phyloP scores from a whole-genome alignment of 371 early-diverging fungal genomes.

The Dinochytrium kinnereticum region DNA sequence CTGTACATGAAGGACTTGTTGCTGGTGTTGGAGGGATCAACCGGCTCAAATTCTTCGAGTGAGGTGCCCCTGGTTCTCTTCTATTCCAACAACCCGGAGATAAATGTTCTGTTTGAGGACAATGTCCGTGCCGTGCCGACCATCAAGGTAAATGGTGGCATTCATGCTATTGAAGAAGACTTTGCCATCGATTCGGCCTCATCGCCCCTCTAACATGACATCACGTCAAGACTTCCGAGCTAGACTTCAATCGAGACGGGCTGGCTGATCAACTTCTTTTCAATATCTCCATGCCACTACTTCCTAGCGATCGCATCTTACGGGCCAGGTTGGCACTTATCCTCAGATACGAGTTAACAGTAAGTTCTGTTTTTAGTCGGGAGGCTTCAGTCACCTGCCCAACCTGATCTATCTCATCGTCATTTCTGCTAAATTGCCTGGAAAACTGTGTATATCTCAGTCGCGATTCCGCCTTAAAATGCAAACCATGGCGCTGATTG shows the following conservation, averaged over 20 bases:
- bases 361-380: slow-evolving; percentile 20
- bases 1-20: slow-evolving; percentile 29
- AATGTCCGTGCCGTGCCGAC: slow-evolving; percentile 26
- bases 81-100: slow-evolving; percentile 23
- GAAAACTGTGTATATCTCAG: slow-evolving; percentile 13
- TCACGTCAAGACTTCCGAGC: slow-evolving; percentile 36
- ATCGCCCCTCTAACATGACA: too few species aligned
- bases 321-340: slow-evolving; percentile 37
- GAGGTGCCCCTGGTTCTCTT: slow-evolving; percentile 17
- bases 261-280: slow-evolving; percentile 35
- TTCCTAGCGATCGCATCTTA: slow-evolving; percentile 25
- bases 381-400: too few species aligned
- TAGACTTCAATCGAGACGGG: slow-evolving; percentile 42
- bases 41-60: background rate
- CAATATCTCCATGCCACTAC: slow-evolving; percentile 34
- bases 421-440: slow-evolving; percentile 11
- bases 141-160: slow-evolving; percentile 23
- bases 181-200: too few species aligned
- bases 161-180: background rate
- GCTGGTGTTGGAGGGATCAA: slow-evolving; percentile 33
- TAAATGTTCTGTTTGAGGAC: slow-evolving; percentile 28
- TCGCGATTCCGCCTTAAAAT: slow-evolving; percentile 28
- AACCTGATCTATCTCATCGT: too few species aligned
- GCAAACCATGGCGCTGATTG: slow-evolving; percentile 33
- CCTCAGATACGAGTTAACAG: slow-evolving; percentile 39